phyloP scores from a whole-genome alignment of 108 stramenopile genomes.

The Skeletonema costatum region DNA sequence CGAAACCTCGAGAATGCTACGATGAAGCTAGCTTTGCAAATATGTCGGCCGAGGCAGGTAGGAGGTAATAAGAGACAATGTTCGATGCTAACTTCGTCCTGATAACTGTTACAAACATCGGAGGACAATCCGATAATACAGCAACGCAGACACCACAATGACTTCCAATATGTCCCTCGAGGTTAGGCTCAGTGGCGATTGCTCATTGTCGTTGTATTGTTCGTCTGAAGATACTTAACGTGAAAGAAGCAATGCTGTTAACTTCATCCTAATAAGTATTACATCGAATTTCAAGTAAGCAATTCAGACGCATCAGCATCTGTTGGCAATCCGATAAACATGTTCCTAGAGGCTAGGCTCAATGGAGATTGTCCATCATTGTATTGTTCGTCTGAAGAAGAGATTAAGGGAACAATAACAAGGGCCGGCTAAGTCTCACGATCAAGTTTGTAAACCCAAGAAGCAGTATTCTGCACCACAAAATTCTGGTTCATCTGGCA shows the following conservation, averaged over 20 bases:
- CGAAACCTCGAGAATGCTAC: too few relatives aligned
- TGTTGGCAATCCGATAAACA: not conserved
- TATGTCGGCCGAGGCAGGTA: too few relatives aligned
- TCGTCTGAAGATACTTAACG: too few relatives aligned
- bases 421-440: not conserved
- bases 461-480: not conserved
- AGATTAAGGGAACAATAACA: not conserved
- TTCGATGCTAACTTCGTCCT: too few relatives aligned
- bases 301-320: not conserved
- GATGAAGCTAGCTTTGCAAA: too few relatives aligned
- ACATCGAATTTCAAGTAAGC: not conserved
- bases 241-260: not conserved
- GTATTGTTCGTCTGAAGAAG: not conserved
- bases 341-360: not conserved
- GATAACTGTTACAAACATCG: too few relatives aligned
- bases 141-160: too few relatives aligned
- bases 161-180: too few relatives aligned
- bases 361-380: not conserved
- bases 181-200: too few relatives aligned
- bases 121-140: too few relatives aligned
- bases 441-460: not conserved
- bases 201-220: too few relatives aligned
- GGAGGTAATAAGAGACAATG: too few relatives aligned
- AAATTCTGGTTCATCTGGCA: conserved; percentile 1
- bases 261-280: not conserved